Base-by-base conservation (phyloP, 345 rosid species). In the Noccaea bulbosa region DNA sequence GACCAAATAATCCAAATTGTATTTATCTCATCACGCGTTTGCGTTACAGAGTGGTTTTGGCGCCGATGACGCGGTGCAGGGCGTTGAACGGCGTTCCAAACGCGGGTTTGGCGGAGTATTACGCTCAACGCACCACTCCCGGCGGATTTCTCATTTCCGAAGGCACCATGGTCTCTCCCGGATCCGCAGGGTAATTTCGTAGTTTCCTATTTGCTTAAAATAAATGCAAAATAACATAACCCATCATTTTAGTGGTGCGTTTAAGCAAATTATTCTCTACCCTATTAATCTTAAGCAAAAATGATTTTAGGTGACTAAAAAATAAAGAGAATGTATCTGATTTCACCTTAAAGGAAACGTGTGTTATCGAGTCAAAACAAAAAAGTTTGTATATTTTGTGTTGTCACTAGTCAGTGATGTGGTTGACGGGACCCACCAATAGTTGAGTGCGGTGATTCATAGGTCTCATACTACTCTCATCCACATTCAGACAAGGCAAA, bases 41-140 rank as follows among this genome's bases (percentile, higher is more conserved):
- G 43, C 33, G 60, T 50, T 39, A 55, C 81, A 93, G 98, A 84
- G 81, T 93, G 71, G 96, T 91, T 79, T 82, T 91, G 12, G 97
- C 96, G 44, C 98, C 97, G 6, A 61, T 92, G 96, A 88, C 93
- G 7, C 80, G 98, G 69, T 89, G 97, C 83, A 85, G 98, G 69
- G 96, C 98, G 35, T 61, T 89, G 78, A 70, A 81, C 49, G 88
- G 89, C 52, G 72, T 89, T 48, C 96, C 97, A 5, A 60, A 77
- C 74, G 78, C 85, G 27, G 97, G 85, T 11, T 73, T 87, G 69
- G 88, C 81, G 4, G 88, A 87, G 70, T 93, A 91, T 77, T 91
- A 93, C 38, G 14, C 87, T 3, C 98, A 91, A 85, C 82, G 99
- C 57, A 70, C 96, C 4, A 93, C 95, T 37, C 83, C 82, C 0